Evolutionary conservation across 768 basidiomycete genomes (phyloP), one percentile per base, ranked within the genome.

Genomic region (Gyrodon lividus): DNA sequence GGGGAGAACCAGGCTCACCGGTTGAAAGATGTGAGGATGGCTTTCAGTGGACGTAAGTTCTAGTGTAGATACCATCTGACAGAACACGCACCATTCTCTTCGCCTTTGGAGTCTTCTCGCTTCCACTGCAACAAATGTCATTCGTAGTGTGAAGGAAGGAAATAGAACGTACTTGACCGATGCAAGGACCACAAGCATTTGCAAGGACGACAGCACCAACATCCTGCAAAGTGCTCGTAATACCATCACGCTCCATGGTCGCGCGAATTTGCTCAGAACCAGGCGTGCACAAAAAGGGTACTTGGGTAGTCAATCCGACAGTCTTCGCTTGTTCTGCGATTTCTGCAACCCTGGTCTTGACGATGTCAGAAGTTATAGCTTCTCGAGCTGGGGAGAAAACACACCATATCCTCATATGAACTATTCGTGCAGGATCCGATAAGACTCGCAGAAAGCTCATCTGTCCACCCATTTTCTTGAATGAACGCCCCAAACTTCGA

Each of bases 371-470:
- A 54, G 19, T n/a, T 0, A 16, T 35, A 13, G 13, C n/a, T 17
- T 8, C 31, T 35, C 47, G 31, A 48, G 46, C 37, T 28, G 23
- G 2, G 6, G 45, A 9, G 33, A 39, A 31, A 50, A 10, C 54
- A 69, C 54, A 90, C 91, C 92, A 94, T 87, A 64, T 94, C 92
- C 67, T 96, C 92, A 65, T 98, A 99, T 5, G 94, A 97, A 52
- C 94, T 97, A 69, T 99, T 99, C 26, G 97, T 99, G 70, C 97
- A 99, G n/a, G 93, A 97, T 20, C 97, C 97, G 63, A 99, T 99
- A 23, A 99, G 78, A 44, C 79, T 83, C 20, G 94, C 96, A 10
- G 93, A 89, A 46, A 98, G 74, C 67, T 92, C 87, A 63, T 94
- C 91, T 68, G 92, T 93, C 92, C 95, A 98, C 10, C 88, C 88